phyloP scores from a whole-genome alignment of 352 stramenopile species.

The Pythium brachiatum region DNA sequence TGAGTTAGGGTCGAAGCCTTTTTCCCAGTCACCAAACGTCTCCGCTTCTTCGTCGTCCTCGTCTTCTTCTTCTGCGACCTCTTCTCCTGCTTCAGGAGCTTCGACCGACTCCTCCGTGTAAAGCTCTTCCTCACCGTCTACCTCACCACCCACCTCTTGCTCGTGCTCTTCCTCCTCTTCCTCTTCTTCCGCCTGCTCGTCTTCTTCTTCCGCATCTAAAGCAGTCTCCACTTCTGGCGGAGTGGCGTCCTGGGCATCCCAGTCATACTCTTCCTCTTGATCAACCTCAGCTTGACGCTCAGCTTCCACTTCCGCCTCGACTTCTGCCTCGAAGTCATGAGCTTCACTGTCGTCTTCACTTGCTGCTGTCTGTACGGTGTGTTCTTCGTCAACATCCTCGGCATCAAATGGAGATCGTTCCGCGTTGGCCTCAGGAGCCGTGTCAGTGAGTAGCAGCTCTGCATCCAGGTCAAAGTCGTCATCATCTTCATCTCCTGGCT shows the following conservation, averaged over 20 bases:
- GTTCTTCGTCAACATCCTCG: not conserved
- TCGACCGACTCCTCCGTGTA: not conserved
- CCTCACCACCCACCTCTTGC: not conserved
- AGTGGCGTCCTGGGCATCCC: not conserved
- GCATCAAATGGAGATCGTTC: not conserved
- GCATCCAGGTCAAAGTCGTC: conserved; percentile 19
- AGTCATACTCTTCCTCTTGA: conserved; percentile 6
- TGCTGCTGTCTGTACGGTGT: not conserved
- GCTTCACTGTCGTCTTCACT: not conserved
- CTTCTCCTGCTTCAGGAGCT: conserved; percentile 8
- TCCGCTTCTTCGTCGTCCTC: conserved; percentile 76
- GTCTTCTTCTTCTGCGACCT: conserved; percentile 26
- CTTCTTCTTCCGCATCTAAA: not conserved
- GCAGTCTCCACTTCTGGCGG: not conserved
- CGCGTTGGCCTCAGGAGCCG: not conserved
- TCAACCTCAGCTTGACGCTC: too few relatives aligned
- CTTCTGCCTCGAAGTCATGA: not conserved
- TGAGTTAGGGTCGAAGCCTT: conserved; percentile 74
- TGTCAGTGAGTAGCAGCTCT: conserved; percentile 3
- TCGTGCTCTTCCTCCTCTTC: not conserved
- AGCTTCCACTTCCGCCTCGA: not conserved
- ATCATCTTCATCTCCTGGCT: conserved; percentile 21
- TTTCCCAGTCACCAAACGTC: conserved; percentile 82
- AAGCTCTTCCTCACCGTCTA: not conserved
- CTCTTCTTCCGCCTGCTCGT: not conserved